Percentiles rank a stretch among this genome's conserved stretches.
These are phyloP conservation scores for Phaffia rhodozyma DNA, from an alignment of 1,284 basidiomycete genomes.

Conservation along the genomic window DNA sequence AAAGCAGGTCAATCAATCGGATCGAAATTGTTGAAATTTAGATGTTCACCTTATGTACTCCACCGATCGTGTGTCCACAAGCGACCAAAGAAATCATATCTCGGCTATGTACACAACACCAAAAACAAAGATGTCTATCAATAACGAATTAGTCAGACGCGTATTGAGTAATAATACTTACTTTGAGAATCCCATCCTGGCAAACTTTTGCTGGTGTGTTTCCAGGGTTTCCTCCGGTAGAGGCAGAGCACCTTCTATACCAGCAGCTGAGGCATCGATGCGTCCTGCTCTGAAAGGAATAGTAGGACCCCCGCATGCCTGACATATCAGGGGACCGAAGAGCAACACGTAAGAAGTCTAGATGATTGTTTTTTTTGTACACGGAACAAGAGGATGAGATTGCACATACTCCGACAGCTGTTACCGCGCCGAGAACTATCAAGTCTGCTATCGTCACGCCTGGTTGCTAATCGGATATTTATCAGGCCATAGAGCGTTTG, in stretches of 20 bases:
- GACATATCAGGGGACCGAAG: background rate
- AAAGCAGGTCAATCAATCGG: background rate
- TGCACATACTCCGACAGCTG: conserved; percentile 16
- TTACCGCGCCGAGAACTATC: conserved; percentile 18
- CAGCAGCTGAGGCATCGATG: conserved; percentile 5
- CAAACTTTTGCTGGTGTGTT: conserved; percentile 20
- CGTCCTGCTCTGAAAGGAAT: conserved; percentile 19
- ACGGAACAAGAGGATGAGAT: background rate
- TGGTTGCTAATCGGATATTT: conserved; percentile 5
- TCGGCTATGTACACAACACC: background rate
- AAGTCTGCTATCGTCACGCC: conserved; percentile 20
- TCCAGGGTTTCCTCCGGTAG: conserved; percentile 16
- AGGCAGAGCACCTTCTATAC: conserved; percentile 16
- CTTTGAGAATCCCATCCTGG: conserved; percentile 20
- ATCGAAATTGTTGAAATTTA: too few relatives aligned
- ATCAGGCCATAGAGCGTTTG: background rate
- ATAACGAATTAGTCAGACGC: background rate
- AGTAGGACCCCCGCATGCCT: conserved; percentile 20
- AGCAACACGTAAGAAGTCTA: background rate
- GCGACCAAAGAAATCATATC: conserved; percentile 20
- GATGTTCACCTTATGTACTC: conserved; percentile 15
- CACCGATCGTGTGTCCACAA: conserved; percentile 22
- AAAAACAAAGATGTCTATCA: background rate
- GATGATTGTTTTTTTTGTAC: background rate
- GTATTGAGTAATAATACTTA: background rate